Conservation (phyloP, 2,329 filamentous ascomycete species). For the Pyricularia grisea region DNA sequence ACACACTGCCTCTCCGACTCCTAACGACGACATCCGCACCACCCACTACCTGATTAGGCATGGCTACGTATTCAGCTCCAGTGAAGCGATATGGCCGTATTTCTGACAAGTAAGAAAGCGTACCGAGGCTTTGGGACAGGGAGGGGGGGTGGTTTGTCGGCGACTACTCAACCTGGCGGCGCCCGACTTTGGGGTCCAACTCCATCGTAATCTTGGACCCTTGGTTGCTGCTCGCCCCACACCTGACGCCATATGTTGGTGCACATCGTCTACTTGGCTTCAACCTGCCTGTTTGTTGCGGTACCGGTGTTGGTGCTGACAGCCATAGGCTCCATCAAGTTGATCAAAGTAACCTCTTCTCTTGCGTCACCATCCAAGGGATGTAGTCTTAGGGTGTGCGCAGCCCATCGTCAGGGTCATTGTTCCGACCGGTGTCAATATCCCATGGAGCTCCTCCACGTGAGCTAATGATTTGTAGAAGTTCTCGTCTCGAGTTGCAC, state of each 20-base stretch:
- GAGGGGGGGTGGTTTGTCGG: not conserved
- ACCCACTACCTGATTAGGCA: conserved; percentile 41
- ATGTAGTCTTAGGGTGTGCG: no score
- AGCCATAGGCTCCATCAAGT: no score
- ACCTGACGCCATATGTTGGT: conserved; percentile 37
- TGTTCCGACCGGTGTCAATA: no score
- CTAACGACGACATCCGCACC: conserved; percentile 54
- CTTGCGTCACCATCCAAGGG: no score
- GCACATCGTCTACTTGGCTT: conserved; percentile 46
- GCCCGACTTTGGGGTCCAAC: conserved; percentile 39
- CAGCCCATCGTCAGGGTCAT: no score
- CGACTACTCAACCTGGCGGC: not conserved
- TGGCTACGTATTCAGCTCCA: conserved; percentile 47
- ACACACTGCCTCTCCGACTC: conserved; percentile 35
- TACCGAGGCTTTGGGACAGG: not conserved
- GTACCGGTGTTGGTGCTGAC: not conserved
- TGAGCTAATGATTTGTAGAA: no score
- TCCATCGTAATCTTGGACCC: conserved; percentile 20
- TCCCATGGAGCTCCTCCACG: no score
- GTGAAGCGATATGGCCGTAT: conserved; percentile 31
- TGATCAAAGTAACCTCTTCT: no score
- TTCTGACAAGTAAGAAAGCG: conserved; percentile 43
- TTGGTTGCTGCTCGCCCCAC: not conserved
- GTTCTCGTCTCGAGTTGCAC: no score
- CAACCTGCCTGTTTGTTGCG: conserved; percentile 41